Percentiles rank a stretch among this genome's conserved stretches.
Evolutionary conservation across 2,329 filamentous ascomycete species (phyloP).

Genomic region (Epichloe baconii): DNA sequence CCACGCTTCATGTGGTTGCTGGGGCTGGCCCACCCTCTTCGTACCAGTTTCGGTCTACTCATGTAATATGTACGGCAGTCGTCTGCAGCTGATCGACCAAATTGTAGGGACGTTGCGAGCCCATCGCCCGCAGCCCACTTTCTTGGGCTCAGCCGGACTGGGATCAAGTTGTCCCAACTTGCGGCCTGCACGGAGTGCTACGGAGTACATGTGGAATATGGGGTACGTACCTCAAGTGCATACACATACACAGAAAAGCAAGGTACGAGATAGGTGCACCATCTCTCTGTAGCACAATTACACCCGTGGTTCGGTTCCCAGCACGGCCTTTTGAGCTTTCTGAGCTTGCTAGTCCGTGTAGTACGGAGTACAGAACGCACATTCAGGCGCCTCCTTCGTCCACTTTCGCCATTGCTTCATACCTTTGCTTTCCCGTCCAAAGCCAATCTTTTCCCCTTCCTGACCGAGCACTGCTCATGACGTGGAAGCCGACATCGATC

Average conservation of each 20-base stretch:
- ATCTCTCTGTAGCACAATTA: neutral
- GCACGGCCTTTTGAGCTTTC: neutral
- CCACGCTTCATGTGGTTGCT: neutral
- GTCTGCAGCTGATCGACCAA: neutral
- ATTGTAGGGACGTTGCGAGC: slow-evolving; percentile 3
- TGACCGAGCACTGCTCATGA: neutral
- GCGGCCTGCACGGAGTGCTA: neutral
- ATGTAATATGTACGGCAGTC: neutral
- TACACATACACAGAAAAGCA: neutral
- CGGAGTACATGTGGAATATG: neutral
- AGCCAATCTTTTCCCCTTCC: neutral
- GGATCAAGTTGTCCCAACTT: neutral
- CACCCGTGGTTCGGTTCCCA: neutral
- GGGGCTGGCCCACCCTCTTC: neutral
- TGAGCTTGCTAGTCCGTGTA: neutral
- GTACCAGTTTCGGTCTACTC: neutral
- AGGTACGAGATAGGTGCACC: neutral
- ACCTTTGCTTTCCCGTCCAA: neutral
- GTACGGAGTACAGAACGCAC: neutral
- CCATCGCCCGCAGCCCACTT: neutral
- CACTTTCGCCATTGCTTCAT: neutral
- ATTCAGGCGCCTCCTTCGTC: neutral
- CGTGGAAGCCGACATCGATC: neutral
- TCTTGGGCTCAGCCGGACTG: neutral
- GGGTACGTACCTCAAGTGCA: neutral